Evolutionary conservation across 805 yeast genomes (phyloP), one percentile per base, ranked within the genome.

Genomic region (Jamesozyma piceae): DNA sequence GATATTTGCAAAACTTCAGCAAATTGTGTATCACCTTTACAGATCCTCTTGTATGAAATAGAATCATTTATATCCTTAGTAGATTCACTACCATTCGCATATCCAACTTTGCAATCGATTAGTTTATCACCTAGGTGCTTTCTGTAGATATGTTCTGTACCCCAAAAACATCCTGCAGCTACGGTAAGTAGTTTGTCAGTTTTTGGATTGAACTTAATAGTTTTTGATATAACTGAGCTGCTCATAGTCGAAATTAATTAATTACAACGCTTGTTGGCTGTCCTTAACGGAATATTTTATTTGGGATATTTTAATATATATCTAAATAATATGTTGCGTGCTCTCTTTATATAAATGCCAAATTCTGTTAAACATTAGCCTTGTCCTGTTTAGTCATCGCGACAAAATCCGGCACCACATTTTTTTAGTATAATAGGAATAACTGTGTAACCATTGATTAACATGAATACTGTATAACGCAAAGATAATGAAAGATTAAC

Each of bases 1-100:
- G 90, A 71, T 11, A 90, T 69, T 62, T 90, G 96, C 18, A 90
- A 65, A 5, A 84, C 80, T 61, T 90, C 98, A 4, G 95, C 95
- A 56, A 59, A 67, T 43, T 75, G 73, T 1, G 97, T 87, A n/a
- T 69, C 67, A 24, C 89, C 90, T 4, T 74, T 61, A 61, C 95
- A 84, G 3, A 90, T 96, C 42, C 72, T 65, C 52, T 75, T 71
- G 66, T 90, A 90, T 1, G 76, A 64, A 22, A 63, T 45, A 20
- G 57, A 38, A 40, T 53, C 54, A 4, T 49, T 42, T 8, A 38
- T n/a, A 35, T 60, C 66, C 18, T 89, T 87, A 34, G 63, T 55
- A 1, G 51, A 38, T 2, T 68, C 64, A 18, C 51, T 46, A 10
- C 97, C 97, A 49, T 92, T 94, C 37, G 95, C 84, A 62, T 80